Base-by-base conservation (phyloP, 2,329 filamentous ascomycete species). In the Hawksworthiomyces lignivorus region DNA sequence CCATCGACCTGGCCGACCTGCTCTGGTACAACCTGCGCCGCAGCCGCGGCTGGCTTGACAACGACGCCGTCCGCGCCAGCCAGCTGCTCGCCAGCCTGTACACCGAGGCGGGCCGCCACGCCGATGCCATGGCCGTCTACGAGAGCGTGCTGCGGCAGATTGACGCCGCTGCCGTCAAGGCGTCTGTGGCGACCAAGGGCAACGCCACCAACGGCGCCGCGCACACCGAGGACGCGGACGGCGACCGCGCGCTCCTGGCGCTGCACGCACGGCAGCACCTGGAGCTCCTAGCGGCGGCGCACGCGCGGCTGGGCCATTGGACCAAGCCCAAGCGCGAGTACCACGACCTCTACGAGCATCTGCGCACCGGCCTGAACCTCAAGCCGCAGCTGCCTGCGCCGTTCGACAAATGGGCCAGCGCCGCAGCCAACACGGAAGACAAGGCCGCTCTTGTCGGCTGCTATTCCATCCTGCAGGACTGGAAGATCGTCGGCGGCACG, bases 21-120 rank as follows among this genome's bases (percentile, higher is more conserved):
- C 50, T 62, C 15, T 59, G 56, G 50, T 61, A 61, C 46, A 61
- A 62, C 46, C 49, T 61, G 41, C 57, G 58, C 2, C 54, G 57
- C 34, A 53, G 53, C 33, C 57, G 56, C 8, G 58, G 59, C 30
- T 53, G 53, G 20, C 52, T 61, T 19, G 54, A 60, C 46, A 33
- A 35, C 2, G 50, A 57, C 29, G 49, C 57, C 2, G 51, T 61
- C 14, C 46, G 50, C 9, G 54, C 56, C 46, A 46, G 52, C 27
- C 41, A 57, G 46, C 56, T 59, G 41, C 50, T 62, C 0, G 51
- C 54, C 3, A 51, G 53, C 12, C 52, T 62, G 18, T 54, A 57
- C 17, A 31, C 49, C 3, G 48, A 53, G 18, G 52, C 51, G 17
- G 39, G 49, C 10, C 56, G 56, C 7, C 36, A 52, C 9, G 52